Conservation (phyloP, 1,284 basidiomycete genomes). For the Phellopilus nigrolimitatus region DNA sequence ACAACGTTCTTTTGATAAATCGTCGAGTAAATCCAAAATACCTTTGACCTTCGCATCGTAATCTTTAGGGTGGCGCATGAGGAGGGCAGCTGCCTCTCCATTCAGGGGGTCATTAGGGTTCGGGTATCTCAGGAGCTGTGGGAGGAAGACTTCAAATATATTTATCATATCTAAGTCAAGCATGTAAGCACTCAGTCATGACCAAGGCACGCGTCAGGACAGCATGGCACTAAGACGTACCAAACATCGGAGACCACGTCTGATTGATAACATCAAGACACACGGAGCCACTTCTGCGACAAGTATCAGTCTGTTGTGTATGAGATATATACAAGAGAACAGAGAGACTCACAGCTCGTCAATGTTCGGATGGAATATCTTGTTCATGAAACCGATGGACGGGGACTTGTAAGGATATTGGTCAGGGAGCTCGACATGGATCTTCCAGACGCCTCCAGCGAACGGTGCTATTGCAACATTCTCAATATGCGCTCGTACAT, state of each 20-base stretch:
- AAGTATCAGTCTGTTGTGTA: constrained; percentile 7
- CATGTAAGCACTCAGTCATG: constrained; percentile 14
- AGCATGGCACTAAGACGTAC: constrained; percentile 40
- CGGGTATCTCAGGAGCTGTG: constrained; percentile 94
- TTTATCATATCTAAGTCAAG: constrained; percentile 87
- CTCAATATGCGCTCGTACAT: constrained; percentile 12
- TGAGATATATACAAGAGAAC: constrained; percentile 3
- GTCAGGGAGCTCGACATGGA: constrained; percentile 98
- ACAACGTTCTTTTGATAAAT: background rate
- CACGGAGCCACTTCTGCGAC: constrained; percentile 82
- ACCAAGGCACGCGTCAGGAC: constrained; percentile 6
- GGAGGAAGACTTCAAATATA: constrained; percentile 97
- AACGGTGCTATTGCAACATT: constrained; percentile 72
- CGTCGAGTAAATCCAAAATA: constrained; percentile 25
- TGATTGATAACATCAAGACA: constrained; percentile 97
- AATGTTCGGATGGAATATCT: constrained; percentile 99
- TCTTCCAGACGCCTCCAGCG: constrained; percentile 96
- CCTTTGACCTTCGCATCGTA: constrained; percentile 92
- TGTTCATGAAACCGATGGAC: constrained; percentile 99
- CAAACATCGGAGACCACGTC: constrained; percentile 99
- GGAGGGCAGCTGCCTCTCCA: constrained; percentile 92
- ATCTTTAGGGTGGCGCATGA: constrained; percentile 95
- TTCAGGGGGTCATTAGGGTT: constrained; percentile 98
- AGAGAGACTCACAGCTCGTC: constrained; percentile 78
- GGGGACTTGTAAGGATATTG: constrained; percentile 99